Conservation (phyloP, 31 red algal species). For the Bonnemaisonia californica region DNA sequence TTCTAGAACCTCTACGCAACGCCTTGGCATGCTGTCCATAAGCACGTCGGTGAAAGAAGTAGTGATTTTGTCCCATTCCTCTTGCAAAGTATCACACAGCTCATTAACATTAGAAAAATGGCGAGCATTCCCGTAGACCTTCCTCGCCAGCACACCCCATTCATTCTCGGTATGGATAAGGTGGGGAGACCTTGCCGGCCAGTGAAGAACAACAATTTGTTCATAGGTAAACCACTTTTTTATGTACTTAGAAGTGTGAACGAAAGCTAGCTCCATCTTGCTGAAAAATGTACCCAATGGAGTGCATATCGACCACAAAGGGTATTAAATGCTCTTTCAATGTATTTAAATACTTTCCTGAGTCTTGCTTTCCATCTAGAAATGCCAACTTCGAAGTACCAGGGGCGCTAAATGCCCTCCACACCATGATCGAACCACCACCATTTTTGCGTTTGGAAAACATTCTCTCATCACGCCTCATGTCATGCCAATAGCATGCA, state of each 20-base stretch:
- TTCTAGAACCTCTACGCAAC: no score
- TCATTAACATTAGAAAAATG: constrained; percentile 35
- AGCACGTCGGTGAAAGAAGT: no score
- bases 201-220: constrained; percentile 9
- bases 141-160: constrained; percentile 13
- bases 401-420: background rate
- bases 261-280: constrained; percentile 31
- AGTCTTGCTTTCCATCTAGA: background rate
- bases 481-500: constrained; percentile 2
- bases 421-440: constrained; percentile 24
- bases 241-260: constrained; percentile 16
- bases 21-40: no score
- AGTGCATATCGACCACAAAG: constrained; percentile 4
- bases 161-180: constrained; percentile 31
- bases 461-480: background rate
- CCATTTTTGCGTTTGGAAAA: constrained; percentile 2
- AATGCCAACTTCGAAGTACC: background rate
- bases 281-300: constrained; percentile 8
- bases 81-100: no score
- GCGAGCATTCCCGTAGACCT: constrained; percentile 18
- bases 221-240: constrained; percentile 22
- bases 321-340: constrained; percentile 11
- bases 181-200: constrained; percentile 32
- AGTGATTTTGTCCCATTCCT: no score
- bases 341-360: constrained; percentile 14